Evolutionary conservation across 164 flowering plant species (phyloP).

Genomic region (Euptelea pleiosperma): DNA sequence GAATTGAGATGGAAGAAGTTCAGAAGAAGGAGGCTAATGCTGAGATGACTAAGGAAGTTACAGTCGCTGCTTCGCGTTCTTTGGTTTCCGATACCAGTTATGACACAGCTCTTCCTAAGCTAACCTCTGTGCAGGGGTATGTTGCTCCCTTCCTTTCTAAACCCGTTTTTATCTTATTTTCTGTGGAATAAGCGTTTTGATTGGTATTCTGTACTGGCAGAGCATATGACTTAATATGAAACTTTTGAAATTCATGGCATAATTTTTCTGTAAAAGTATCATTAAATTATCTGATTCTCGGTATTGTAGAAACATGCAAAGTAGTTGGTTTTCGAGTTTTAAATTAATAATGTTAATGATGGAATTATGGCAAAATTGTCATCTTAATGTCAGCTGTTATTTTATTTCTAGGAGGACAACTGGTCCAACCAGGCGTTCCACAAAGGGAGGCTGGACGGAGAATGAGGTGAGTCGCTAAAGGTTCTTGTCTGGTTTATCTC

Average conservation of each 20-base stretch:
- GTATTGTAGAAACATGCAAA: no score
- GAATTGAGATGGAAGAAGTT: conserved; percentile 18
- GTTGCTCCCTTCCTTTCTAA: neutral
- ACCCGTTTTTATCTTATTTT: neutral
- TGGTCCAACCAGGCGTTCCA: conserved; percentile 52
- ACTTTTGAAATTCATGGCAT: no score
- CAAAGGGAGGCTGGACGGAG: conserved; percentile 63
- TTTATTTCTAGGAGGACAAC: conserved; percentile 29
- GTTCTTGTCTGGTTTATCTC: neutral
- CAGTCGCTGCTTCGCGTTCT: conserved; percentile 17
- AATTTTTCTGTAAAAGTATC: no score
- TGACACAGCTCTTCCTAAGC: conserved; percentile 23
- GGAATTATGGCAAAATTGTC: neutral
- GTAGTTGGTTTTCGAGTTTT: no score
- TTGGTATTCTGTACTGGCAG: neutral
- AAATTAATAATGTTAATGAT: neutral
- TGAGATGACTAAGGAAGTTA: conserved; percentile 16
- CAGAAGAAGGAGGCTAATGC: conserved; percentile 19
- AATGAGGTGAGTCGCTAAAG: conserved; percentile 39
- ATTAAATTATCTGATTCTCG: no score
- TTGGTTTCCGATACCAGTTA: conserved; percentile 27
- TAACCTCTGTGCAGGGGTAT: conserved; percentile 24
- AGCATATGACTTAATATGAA: no score
- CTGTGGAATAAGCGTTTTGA: neutral
- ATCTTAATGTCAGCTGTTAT: neutral